Evolutionary conservation across 768 basidiomycete genomes (phyloP).

Genomic region (Crepidotus variabilis): DNA sequence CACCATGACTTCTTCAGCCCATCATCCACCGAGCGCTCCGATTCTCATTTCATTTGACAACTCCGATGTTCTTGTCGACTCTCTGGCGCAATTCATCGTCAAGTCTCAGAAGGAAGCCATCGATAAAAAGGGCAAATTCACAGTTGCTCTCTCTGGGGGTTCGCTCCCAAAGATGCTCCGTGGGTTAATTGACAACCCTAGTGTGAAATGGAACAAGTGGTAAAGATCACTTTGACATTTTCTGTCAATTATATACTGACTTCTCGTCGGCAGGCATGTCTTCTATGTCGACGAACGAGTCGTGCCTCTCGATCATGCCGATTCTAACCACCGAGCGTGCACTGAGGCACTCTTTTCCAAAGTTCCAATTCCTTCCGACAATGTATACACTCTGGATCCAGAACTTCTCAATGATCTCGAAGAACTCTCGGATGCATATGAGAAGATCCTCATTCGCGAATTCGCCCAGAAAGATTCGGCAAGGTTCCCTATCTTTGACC

Average conservation of each 20-base stretch:
- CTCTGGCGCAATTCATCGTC: conserved; percentile 78
- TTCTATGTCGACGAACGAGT: conserved; percentile 97
- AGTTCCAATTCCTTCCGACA: conserved; percentile 68
- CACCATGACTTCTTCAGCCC: conserved; percentile 32
- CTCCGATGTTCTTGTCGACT: conserved; percentile 47
- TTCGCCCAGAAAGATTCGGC: conserved; percentile 94
- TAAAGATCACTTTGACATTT: conserved; percentile 28
- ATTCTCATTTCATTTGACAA: conserved; percentile 70
- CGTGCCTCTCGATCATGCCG: conserved; percentile 88
- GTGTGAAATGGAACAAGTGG: conserved; percentile 94
- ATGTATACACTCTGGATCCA: conserved; percentile 84
- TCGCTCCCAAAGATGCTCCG: conserved; percentile 81
- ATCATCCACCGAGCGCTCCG: conserved; percentile 60
- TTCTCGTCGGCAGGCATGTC: conserved; percentile 68
- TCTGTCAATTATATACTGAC: neutral
- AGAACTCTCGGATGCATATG: conserved; percentile 78
- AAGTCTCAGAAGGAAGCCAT: conserved; percentile 89
- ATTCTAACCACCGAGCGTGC: conserved; percentile 89
- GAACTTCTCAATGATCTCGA: conserved; percentile 66
- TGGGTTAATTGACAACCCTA: conserved; percentile 59
- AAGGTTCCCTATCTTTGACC: conserved; percentile 95
- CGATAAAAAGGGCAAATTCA: conserved; percentile 86
- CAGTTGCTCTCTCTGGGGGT: conserved; percentile 91
- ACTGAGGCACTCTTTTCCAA: conserved; percentile 71
- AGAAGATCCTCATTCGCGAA: conserved; percentile 78